Evolutionary conservation across 1,139 yeast genomes (phyloP).

Genomic region (Groenewaldozyma sp.): DNA sequence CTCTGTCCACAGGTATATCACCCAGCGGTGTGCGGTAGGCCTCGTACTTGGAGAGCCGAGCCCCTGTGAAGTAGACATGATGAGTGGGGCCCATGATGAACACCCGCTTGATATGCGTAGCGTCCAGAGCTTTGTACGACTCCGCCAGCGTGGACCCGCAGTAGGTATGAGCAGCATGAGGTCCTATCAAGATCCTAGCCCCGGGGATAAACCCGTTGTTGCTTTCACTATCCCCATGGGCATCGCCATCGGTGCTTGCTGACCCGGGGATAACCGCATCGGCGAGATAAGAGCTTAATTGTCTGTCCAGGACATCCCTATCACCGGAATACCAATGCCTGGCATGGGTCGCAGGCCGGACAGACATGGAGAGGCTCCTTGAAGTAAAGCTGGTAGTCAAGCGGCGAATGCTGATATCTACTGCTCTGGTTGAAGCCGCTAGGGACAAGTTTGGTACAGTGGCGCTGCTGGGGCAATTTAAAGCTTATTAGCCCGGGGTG

Average conservation of each 20-base stretch:
- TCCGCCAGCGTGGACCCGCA: conserved; percentile 74
- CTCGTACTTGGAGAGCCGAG: conserved; percentile 46
- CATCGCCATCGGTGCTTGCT: conserved; percentile 20
- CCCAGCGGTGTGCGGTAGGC: conserved; percentile 80
- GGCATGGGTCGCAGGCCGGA: conserved; percentile 70
- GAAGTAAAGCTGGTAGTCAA: conserved; percentile 17
- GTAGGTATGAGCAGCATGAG: conserved; percentile 89
- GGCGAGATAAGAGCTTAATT: conserved; percentile 40
- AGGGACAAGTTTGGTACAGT: too few relatives aligned
- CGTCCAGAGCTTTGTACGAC: conserved; percentile 66
- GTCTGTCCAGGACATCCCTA: conserved; percentile 35
- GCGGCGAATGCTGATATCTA: conserved; percentile 1
- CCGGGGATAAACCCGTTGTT: conserved; percentile 35
- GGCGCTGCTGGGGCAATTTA: too few relatives aligned
- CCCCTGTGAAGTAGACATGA: conserved; percentile 68
- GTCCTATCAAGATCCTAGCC: conserved; percentile 54
- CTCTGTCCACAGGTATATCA: conserved; percentile 52
- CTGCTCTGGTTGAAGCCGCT: too few relatives aligned
- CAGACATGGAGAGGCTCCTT: conserved; percentile 4
- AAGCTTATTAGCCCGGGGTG: too few relatives aligned
- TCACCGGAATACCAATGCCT: conserved; percentile 77
- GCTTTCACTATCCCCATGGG: too few relatives aligned
- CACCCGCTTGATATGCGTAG: conserved; percentile 46
- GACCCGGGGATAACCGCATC: conserved; percentile 13
- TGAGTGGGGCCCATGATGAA: conserved; percentile 92